These are phyloP conservation scores for Hanseniaspora vineae DNA, from an alignment of 805 yeast species.

Conservation along the genomic window DNA sequence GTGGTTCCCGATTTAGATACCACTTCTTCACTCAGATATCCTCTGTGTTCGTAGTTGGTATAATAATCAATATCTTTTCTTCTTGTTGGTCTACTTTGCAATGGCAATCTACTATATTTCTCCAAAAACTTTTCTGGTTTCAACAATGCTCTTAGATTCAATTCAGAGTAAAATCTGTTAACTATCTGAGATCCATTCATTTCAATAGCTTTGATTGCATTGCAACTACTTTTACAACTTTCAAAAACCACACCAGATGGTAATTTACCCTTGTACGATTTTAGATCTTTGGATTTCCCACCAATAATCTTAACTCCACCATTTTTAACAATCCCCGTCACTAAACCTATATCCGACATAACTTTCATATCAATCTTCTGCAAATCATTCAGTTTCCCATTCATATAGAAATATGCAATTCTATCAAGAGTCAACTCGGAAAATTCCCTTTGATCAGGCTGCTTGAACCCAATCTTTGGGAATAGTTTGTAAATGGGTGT, in stretches of 20 bases:
- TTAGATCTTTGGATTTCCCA: conserved; percentile 34
- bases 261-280: conserved; percentile 11
- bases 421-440: conserved; percentile 52
- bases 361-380: conserved; percentile 48
- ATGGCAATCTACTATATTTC: conserved; percentile 60
- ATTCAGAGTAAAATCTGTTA: conserved; percentile 53
- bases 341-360: conserved; percentile 62
- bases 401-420: conserved; percentile 57
- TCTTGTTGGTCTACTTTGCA: conserved; percentile 74
- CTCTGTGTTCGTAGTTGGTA: conserved; percentile 56
- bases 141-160: conserved; percentile 64
- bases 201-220: conserved; percentile 66
- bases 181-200: conserved; percentile 59
- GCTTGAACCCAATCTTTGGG: conserved; percentile 81
- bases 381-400: conserved; percentile 39
- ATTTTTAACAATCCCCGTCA: conserved; percentile 36
- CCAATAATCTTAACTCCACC: conserved; percentile 80
- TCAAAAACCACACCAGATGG: conserved; percentile 41
- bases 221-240: conserved; percentile 66
- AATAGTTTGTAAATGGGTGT: conserved; percentile 77
- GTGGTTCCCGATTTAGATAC: neutral
- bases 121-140: conserved; percentile 57
- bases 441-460: conserved; percentile 41
- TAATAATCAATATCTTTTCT: conserved; percentile 73
- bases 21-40: conserved; percentile 45